These are phyloP conservation scores for Acanthamoeba culbertsoni DNA, from an alignment of 208 protist genomes.

Conservation along the genomic window DNA sequence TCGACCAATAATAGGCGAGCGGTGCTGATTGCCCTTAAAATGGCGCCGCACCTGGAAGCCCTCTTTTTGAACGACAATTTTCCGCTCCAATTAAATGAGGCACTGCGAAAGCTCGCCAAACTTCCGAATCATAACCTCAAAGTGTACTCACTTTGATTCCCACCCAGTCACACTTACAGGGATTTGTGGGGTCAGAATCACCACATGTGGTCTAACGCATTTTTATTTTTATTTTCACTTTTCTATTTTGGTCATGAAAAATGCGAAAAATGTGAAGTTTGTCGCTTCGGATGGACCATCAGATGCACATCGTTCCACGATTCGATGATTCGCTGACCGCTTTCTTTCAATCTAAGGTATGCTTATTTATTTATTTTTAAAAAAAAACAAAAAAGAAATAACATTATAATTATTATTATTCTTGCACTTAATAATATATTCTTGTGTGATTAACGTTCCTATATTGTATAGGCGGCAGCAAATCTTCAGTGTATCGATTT, in stretches of 20 bases:
- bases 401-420: too few relatives aligned
- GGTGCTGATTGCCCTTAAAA: not conserved
- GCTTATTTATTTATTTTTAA: not conserved
- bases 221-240: too few relatives aligned
- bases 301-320: not conserved
- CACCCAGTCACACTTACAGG: too few relatives aligned
- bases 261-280: not conserved
- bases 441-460: too few relatives aligned
- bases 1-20: not conserved
- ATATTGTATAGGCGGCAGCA: not conserved
- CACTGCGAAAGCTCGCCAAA: not conserved
- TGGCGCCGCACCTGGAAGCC: not conserved
- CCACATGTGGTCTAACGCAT: too few relatives aligned
- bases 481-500: not conserved
- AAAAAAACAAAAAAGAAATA: too few relatives aligned
- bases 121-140: not conserved
- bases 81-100: not conserved
- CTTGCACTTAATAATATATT: too few relatives aligned
- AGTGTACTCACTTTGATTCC: not conserved
- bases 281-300: not conserved
- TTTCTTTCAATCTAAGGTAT: not conserved
- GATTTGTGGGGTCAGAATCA: too few relatives aligned
- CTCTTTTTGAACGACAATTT: constrained; percentile 17
- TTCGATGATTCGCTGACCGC: not conserved
- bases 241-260: not conserved